phyloP scores from a whole-genome alignment of 345 rosid genomes.

The Lepidium africanum region DNA sequence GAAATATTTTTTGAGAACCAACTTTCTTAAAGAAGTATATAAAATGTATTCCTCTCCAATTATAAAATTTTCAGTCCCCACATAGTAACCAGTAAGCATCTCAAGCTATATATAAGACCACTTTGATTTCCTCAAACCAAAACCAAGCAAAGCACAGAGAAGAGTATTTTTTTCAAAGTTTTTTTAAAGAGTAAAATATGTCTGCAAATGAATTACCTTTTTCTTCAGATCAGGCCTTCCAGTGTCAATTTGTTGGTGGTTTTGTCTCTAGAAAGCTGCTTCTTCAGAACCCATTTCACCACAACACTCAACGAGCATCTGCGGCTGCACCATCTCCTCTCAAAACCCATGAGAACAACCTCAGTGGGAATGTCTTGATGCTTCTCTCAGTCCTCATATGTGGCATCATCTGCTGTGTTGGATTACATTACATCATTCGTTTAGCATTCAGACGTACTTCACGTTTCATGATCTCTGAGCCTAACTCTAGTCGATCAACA shows the following conservation, averaged over 20 bases:
- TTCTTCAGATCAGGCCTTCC: slow-evolving; percentile 14
- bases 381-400: slow-evolving; percentile 46
- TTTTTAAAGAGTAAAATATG: slow-evolving; percentile 6
- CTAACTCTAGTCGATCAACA: slow-evolving; percentile 11
- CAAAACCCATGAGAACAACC: slow-evolving; percentile 11
- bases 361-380: slow-evolving; percentile 35
- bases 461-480: slow-evolving; percentile 23
- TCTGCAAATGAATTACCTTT: slow-evolving; percentile 17
- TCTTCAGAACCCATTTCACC: slow-evolving; percentile 22
- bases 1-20: background rate
- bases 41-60: background rate
- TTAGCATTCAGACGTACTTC: slow-evolving; percentile 38
- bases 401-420: slow-evolving; percentile 40
- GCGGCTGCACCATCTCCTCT: slow-evolving; percentile 23
- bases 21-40: slow-evolving; percentile 3
- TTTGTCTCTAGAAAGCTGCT: slow-evolving; percentile 33
- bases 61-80: background rate
- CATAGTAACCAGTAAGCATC: background rate
- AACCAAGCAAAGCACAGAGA: slow-evolving; percentile 13
- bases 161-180: background rate
- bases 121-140: slow-evolving; percentile 6
- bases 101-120: slow-evolving; percentile 15
- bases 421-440: slow-evolving; percentile 41
- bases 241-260: slow-evolving; percentile 13
- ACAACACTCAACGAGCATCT: background rate